phyloP scores from a whole-genome alignment of 495 filamentous ascomycete genomes.

The Podospora conica region DNA sequence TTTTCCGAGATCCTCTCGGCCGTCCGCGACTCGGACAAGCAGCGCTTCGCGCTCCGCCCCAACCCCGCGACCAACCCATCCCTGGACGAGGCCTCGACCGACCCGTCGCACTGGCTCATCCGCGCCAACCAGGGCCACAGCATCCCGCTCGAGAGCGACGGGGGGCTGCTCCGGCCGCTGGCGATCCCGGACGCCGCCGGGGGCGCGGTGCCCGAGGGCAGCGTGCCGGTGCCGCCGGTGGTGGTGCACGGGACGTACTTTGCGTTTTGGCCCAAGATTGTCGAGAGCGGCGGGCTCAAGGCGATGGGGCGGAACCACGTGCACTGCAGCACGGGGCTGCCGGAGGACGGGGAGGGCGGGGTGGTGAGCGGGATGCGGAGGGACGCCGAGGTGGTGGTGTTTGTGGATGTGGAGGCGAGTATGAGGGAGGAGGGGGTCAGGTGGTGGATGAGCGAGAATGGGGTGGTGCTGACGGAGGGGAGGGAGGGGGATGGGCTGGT shows the following conservation, averaged over 20 bases:
- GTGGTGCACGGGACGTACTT: slow-evolving; percentile 89
- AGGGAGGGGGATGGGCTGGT: slow-evolving; percentile 38
- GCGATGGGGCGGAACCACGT: slow-evolving; percentile 80
- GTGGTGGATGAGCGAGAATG: slow-evolving; percentile 87
- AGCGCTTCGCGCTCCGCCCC: slow-evolving; percentile 67
- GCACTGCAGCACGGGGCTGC: slow-evolving; percentile 72
- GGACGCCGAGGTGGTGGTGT: slow-evolving; percentile 73
- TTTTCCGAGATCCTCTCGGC: slow-evolving; percentile 66
- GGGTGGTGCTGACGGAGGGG: slow-evolving; percentile 56
- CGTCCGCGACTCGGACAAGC: slow-evolving; percentile 76
- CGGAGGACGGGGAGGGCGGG: slow-evolving; percentile 31
- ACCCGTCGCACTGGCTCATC: slow-evolving; percentile 71
- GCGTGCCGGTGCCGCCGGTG: slow-evolving; percentile 44
- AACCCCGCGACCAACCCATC: slow-evolving; percentile 33
- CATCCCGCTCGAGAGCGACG: slow-evolving; percentile 60
- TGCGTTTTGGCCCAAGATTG: slow-evolving; percentile 64
- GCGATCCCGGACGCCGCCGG: slow-evolving; percentile 38
- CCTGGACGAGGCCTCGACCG: slow-evolving; percentile 26
- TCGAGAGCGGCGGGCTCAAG: slow-evolving; percentile 65
- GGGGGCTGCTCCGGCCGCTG: slow-evolving; percentile 58
- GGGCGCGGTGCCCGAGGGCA: slow-evolving; percentile 7
- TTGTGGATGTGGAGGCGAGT: slow-evolving; percentile 65
- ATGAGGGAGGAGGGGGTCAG: slow-evolving; percentile 56
- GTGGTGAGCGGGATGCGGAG: slow-evolving; percentile 84
- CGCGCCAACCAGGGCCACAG: slow-evolving; percentile 91